Evolutionary conservation across 2,329 filamentous ascomycete species (phyloP).

Genomic region (Laburnicola sp.): DNA sequence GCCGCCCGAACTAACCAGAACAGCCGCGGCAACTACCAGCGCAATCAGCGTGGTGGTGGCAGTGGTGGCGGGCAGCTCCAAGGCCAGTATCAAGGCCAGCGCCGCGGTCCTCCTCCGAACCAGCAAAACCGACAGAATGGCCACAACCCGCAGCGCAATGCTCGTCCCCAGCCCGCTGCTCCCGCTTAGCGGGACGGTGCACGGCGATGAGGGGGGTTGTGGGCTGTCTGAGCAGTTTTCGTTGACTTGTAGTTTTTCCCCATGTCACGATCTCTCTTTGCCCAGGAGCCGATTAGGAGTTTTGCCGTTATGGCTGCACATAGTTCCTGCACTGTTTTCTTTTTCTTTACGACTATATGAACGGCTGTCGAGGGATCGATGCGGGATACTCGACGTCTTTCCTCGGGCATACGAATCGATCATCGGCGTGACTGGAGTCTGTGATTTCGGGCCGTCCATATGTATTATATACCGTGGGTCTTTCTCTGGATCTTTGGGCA

Average conservation of each 20-base stretch:
- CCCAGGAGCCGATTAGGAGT: conserved; percentile 26
- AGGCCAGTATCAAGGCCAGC: conserved; percentile 32
- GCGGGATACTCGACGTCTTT: conserved; percentile 39
- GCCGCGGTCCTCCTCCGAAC: conserved; percentile 21
- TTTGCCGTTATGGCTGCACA: conserved; percentile 29
- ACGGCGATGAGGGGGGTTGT: conserved; percentile 14
- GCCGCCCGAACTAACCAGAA: conserved; percentile 21
- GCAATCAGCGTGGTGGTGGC: conserved; percentile 38
- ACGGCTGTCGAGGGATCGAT: conserved; percentile 40
- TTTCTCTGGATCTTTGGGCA: conserved; percentile 28
- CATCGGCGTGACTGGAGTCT: conserved; percentile 41
- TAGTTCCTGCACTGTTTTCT: conserved; percentile 32
- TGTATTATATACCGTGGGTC: conserved; percentile 46
- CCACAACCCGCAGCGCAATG: conserved; percentile 39
- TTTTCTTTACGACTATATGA: conserved; percentile 34
- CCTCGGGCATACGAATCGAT: conserved; percentile 38
- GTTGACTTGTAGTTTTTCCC: conserved; percentile 26
- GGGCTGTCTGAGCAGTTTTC: conserved; percentile 37
- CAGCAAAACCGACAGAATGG: conserved; percentile 42
- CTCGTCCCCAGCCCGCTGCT: conserved; percentile 37
- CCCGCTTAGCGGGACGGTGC: conserved; percentile 32
- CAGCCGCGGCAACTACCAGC: conserved; percentile 31
- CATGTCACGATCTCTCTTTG: conserved; percentile 38
- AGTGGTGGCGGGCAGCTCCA: too few relatives aligned
- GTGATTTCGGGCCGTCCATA: conserved; percentile 36